Base-by-base conservation (phyloP, 2,329 filamentous ascomycete genomes). In the Colletotrichum eremochloae region DNA sequence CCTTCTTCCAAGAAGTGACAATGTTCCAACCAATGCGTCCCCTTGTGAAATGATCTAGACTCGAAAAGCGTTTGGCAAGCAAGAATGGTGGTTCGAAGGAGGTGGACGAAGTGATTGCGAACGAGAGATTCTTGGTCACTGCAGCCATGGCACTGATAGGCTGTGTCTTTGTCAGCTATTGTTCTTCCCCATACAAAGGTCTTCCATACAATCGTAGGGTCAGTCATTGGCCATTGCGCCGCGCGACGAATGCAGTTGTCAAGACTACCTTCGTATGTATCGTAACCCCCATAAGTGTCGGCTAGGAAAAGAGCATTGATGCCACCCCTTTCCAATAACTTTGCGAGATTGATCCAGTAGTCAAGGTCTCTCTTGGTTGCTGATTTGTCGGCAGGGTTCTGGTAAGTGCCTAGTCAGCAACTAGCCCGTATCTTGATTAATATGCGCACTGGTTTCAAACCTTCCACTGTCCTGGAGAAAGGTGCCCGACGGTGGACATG, bases 391-490 rank as follows among this genome's bases (percentile, higher is more conserved):
- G 80, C 83, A 0, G 90, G 90, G 64, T 92, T 90, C 86, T 90
- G 75, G 42, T 73, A 38, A 31, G 9, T 75, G 24, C 61, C 69
- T 24, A 55, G 7, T 75, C 31, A 75, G 62, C 2, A 24, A 48
- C 14, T 20, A 18, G 12, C 9, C 2, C 8, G 6, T 14, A 2
- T 15, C 36, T 18, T 29, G 6, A 29, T 7, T 12, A 8, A 36
- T 8, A 8, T 18, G 50, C 24, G 12, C 24, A 15, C 18, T 5
- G 8, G n/a, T 5, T n/a, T 31, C 67, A 71, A 62, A 88, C 88
- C 82, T 91, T 92, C 91, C 90, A 92, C 80, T 92, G 90, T 0
- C 90, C 90, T 0, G 90, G 89, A 0, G 88, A 90, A 44, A 92
- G 77, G 77, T 92, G 90, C 2, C 90, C 90, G 7, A 91, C 85